Evolutionary conservation across 2,329 filamentous ascomycete genomes (phyloP).

Genomic region (Clarireedia monteithiana): DNA sequence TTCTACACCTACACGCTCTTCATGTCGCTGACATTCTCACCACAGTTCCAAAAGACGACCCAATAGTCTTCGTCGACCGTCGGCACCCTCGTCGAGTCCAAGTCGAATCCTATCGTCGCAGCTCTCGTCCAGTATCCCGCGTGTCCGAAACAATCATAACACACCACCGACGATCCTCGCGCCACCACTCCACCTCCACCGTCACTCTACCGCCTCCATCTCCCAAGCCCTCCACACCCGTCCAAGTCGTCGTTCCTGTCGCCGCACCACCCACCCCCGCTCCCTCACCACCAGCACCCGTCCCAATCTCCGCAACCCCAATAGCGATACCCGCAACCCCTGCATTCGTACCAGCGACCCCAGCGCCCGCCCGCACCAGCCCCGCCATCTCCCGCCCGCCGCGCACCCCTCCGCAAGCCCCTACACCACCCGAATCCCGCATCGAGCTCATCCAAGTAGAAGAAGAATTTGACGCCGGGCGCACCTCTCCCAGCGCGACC

Average conservation of each 20-base stretch:
- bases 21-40: neutral
- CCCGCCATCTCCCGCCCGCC: neutral
- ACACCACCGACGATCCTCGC: neutral
- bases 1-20: neutral
- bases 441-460: constrained; percentile 5
- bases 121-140: constrained; percentile 3
- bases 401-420: neutral
- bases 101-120: neutral
- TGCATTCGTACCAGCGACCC: neutral
- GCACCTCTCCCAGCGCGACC: neutral
- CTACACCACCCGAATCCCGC: neutral
- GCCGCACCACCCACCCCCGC: neutral
- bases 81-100: neutral
- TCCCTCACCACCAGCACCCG: neutral
- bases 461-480: neutral
- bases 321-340: neutral
- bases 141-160: constrained; percentile 4
- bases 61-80: constrained; percentile 6
- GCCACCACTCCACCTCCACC: neutral
- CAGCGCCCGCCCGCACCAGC: neutral
- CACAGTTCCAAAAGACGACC: constrained; percentile 6
- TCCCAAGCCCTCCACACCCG: neutral
- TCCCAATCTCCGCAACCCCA: neutral
- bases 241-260: neutral
- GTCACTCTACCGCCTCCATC: neutral